Evolutionary conservation across 805 yeast genomes (phyloP), one percentile per base, ranked within the genome.

Genomic region (Barnettozyma botsteinii): DNA sequence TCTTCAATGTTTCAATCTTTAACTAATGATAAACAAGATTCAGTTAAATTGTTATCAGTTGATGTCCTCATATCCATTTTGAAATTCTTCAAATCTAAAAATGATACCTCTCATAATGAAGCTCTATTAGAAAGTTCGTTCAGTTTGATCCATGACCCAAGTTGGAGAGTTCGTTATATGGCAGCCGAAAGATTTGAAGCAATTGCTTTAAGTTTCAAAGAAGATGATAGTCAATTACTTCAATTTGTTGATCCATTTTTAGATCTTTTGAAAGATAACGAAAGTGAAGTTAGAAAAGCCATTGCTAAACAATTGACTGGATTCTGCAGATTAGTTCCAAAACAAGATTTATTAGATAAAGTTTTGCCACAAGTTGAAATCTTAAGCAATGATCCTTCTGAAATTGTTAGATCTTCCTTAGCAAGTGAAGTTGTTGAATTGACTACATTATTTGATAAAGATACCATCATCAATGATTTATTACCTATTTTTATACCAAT

Each of bases 81-180:
- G 48, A 73, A 74, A 46, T 81, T 78, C 55, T 79, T 81, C 66
- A 78, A 78, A 49, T 61, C 66, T 14, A 74, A 74, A 44, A 61
- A 72, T 40, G 86, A 81, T 50, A 60, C 55, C 17, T 64, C 79
- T 15, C 85, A 80, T 59, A 72, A 77, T 50, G 70, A 74, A 35
- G 84, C 81, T 49, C 68, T 84, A 42, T 69, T 84, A 46, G 67
- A 71, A 37, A 75, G 81, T 48, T 73, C 95, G 3, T 71, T 82
- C 48, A 77, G 77, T 48, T 71, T 93, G 50, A 81, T 86, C 43
- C 75, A 72, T 48, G 98, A 93, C 66, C 87, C 85, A 63, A 83
- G 95, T 56, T 93, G 99, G 99, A 80, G 98, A 63, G 98, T 93
- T 42, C 81, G 98, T 56, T 93, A 91, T 65, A 88, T 93, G 81